Percentiles rank a stretch among this genome's conserved stretches.
phyloP scores from a whole-genome alignment of 164 flowering plant species.

The Stephania japonica region DNA sequence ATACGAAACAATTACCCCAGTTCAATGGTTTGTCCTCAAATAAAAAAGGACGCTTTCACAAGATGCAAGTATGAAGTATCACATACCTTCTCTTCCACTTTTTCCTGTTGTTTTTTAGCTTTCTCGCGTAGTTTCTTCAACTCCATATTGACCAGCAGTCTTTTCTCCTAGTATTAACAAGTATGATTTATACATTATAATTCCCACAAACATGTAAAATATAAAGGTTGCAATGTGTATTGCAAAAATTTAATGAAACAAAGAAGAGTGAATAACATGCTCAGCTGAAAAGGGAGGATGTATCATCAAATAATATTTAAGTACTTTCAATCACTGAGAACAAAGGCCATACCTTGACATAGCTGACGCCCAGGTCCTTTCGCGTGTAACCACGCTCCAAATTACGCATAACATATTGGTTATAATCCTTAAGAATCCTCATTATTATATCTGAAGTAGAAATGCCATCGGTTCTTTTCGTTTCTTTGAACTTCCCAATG shows the following conservation, averaged over 20 bases:
- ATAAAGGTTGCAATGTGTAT: too few relatives aligned
- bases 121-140: conserved; percentile 79
- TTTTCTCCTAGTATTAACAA: conserved; percentile 55
- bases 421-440: conserved; percentile 95
- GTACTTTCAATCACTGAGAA: neutral
- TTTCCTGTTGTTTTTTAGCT: conserved; percentile 96
- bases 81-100: conserved; percentile 39
- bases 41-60: neutral
- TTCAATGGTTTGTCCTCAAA: neutral
- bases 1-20: too few relatives aligned
- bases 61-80: neutral
- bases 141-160: conserved; percentile 83
- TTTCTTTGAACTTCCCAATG: conserved; percentile 71
- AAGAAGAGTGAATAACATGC: too few relatives aligned
- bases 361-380: conserved; percentile 92
- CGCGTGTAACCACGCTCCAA: conserved; percentile 93
- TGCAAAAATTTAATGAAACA: too few relatives aligned
- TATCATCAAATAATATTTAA: neutral
- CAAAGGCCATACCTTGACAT: conserved; percentile 62
- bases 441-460: conserved; percentile 79
- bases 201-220: too few relatives aligned
- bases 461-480: conserved; percentile 74
- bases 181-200: too few relatives aligned
- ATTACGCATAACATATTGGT: conserved; percentile 90
- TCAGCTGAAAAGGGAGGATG: too few relatives aligned